Evolutionary conservation across 78 protist genomes (phyloP).

Genomic region (slime mould (Dictyostelium discoideum)): dicty_2.7 NC_007088.5:7124501-7125000

Average conservation of each 20-base stretch:
- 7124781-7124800: background rate
- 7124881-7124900: background rate
- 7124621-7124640: background rate
- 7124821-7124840: background rate
- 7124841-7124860: background rate
- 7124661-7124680: background rate
- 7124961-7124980: background rate
- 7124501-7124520: slow-evolving; percentile 47
- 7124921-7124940: background rate
- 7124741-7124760: slow-evolving; percentile 1
- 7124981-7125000: background rate
- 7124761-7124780: slow-evolving; percentile 22
- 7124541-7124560: slow-evolving; percentile 38
- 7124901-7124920: slow-evolving; percentile 7
- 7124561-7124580: slow-evolving; percentile 44
- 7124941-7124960: background rate
- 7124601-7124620: background rate
- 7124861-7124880: slow-evolving; percentile 11
- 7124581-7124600: background rate
- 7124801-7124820: background rate
- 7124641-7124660: background rate
- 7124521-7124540: slow-evolving; percentile 58
- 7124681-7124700: background rate
- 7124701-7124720: slow-evolving; percentile 19
- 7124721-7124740: slow-evolving; percentile 37